Conservation (phyloP, 208 protist species). For the Trichomonas gallinae region DNA sequence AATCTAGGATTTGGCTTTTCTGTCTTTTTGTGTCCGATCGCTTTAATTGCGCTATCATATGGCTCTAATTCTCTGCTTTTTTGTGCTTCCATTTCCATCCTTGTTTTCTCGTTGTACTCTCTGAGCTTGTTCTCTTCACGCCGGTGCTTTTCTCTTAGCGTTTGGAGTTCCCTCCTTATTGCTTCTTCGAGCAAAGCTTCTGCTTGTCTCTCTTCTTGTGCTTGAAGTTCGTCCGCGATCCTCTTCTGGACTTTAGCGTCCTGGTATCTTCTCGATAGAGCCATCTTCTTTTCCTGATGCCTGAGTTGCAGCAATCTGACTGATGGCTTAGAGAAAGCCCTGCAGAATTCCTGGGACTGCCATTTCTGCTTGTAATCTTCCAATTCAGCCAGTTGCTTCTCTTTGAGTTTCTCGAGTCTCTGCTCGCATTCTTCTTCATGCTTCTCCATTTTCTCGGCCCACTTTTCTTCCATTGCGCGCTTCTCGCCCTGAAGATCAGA, state of each 20-base stretch:
- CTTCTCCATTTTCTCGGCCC: neutral
- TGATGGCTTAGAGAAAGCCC: neutral
- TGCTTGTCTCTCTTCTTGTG: neutral
- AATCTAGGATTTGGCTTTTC: neutral
- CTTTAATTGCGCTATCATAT: neutral
- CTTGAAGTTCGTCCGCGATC: neutral
- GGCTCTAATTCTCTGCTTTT: neutral
- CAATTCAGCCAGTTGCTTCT: neutral
- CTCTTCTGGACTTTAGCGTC: neutral
- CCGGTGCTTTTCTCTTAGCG: neutral
- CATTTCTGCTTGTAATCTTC: neutral
- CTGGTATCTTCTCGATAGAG: neutral
- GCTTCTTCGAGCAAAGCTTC: neutral
- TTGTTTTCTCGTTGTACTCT: neutral
- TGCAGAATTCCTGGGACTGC: neutral
- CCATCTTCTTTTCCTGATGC: neutral
- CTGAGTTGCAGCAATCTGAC: neutral
- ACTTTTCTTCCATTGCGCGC: neutral
- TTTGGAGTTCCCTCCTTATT: neutral
- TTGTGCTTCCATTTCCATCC: neutral
- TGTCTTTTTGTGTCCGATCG: neutral
- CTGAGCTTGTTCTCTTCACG: neutral
- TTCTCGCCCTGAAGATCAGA: neutral
- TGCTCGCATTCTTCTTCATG: neutral
- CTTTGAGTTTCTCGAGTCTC: neutral